Percentiles rank a stretch among this genome's conserved stretches.
Conservation (phyloP, 176 grass and related monocot species). For the Hsuehochloa calcarea region DNA sequence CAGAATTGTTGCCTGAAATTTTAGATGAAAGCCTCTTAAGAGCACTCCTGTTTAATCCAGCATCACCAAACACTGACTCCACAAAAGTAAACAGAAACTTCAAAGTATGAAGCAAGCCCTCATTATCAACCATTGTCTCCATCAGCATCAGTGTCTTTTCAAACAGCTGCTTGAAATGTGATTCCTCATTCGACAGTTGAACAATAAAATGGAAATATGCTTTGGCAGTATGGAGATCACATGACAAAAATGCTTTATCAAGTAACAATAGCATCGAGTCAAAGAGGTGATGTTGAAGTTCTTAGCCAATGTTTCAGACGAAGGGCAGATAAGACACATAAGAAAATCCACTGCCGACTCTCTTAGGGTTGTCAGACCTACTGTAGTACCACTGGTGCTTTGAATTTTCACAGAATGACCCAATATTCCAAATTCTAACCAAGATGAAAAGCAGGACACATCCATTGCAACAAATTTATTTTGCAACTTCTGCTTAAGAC, state of each 20-base stretch:
- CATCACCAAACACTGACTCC: constrained; percentile 65
- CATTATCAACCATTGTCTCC: constrained; percentile 71
- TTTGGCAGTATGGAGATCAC: constrained; percentile 69
- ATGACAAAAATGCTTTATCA: constrained; percentile 77
- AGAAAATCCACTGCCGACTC: constrained; percentile 76
- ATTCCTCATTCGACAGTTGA: constrained; percentile 68
- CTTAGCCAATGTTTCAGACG: constrained; percentile 56
- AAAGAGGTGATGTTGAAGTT: constrained; percentile 72
- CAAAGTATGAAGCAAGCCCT: constrained; percentile 51
- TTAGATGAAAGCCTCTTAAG: constrained; percentile 71
- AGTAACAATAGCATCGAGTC: constrained; percentile 69
- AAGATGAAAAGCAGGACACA: constrained; percentile 57
- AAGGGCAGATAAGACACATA: constrained; percentile 55
- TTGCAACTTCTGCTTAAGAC: constrained; percentile 66
- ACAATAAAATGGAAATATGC: constrained; percentile 82
- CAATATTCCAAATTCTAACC: constrained; percentile 72
- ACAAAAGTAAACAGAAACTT: constrained; percentile 89
- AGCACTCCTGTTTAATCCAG: constrained; percentile 48
- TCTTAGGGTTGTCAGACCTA: constrained; percentile 45
- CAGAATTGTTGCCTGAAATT: constrained; percentile 45
- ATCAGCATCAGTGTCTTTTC: constrained; percentile 74
- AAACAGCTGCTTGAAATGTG: constrained; percentile 64
- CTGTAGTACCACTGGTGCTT: constrained; percentile 34
- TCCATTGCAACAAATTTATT: constrained; percentile 84
- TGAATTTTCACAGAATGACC: constrained; percentile 42